phyloP scores from a whole-genome alignment of 495 filamentous ascomycete species.

The Tetracladium marchalianum region DNA sequence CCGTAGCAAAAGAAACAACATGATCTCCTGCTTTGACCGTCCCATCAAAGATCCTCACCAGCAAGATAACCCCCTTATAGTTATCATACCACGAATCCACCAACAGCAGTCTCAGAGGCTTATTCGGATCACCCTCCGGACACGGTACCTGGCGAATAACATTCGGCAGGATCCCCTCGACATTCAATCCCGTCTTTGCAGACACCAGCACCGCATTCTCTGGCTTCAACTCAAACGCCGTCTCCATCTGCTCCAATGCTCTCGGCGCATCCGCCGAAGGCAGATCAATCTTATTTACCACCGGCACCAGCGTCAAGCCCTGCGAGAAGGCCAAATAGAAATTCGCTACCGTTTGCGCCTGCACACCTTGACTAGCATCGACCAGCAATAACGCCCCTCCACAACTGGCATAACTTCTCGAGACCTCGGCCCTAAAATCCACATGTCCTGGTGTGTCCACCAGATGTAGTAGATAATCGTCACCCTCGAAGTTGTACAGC shows the following conservation, averaged over 20 bases:
- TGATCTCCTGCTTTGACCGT: conserved; percentile 72
- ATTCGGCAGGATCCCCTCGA: conserved; percentile 67
- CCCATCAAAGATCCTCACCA: conserved; percentile 89
- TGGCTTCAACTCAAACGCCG: conserved; percentile 79
- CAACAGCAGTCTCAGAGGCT: conserved; percentile 72
- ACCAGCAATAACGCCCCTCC: conserved; percentile 88
- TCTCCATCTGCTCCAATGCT: conserved; percentile 75
- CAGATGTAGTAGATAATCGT: conserved; percentile 88
- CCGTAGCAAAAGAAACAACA: conserved; percentile 75
- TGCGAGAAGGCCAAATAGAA: conserved; percentile 96
- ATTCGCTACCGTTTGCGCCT: conserved; percentile 94
- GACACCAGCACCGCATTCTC: conserved; percentile 75
- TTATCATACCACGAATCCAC: conserved; percentile 98
- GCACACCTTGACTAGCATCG: conserved; percentile 86
- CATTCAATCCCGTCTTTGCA: conserved; percentile 86
- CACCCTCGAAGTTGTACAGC: conserved; percentile 78
- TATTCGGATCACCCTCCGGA: conserved; percentile 60
- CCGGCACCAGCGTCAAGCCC: conserved; percentile 74
- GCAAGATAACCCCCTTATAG: conserved; percentile 85
- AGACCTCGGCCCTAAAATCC: conserved; percentile 93
- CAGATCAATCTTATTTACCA: conserved; percentile 94
- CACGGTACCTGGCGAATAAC: conserved; percentile 78
- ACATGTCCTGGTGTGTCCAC: conserved; percentile 98
- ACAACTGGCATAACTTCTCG: conserved; percentile 87
- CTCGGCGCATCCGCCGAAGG: conserved; percentile 75